phyloP scores from a whole-genome alignment of 73 alveolate species.

The Paramecium pentaurelia region DNA sequence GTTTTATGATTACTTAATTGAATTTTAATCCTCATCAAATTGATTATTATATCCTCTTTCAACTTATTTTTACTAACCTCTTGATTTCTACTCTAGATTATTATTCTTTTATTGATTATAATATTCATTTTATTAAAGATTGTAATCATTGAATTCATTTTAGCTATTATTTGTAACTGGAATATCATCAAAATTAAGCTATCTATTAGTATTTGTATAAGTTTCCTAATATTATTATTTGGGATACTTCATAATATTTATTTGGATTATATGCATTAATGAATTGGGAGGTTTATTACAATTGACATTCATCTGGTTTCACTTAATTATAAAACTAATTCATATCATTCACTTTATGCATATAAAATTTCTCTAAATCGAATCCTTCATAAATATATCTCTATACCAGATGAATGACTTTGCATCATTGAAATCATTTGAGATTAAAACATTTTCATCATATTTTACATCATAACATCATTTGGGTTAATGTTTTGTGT shows the following conservation, averaged over 20 bases:
- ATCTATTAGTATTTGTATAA: not conserved
- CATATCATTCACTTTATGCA: conserved; percentile 30
- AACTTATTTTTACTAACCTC: not conserved
- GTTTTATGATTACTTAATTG: not conserved
- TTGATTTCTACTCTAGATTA: not conserved
- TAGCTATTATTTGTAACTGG: not conserved
- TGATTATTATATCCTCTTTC: not conserved
- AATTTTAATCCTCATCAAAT: not conserved
- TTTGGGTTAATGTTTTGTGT: not conserved
- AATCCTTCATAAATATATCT: not conserved
- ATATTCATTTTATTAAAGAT: not conserved
- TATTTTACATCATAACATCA: conserved; percentile 26
- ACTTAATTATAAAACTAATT: not conserved
- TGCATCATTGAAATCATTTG: conserved; percentile 43
- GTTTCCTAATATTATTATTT: not conserved
- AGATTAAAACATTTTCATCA: conserved; percentile 35
- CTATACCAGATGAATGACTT: not conserved
- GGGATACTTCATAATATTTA: not conserved
- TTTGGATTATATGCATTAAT: not conserved
- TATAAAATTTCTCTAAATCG: conserved; percentile 16
- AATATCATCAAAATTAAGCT: conserved; percentile 6
- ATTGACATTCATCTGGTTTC: conserved; percentile 6
- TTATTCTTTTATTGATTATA: not conserved
- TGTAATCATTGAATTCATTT: not conserved
- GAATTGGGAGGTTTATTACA: conserved; percentile 11